A percentile compares a stretch with the other conserved stretches of the same genome.
phyloP scores from a whole-genome alignment of 768 basidiomycete species.

The Auricularia sp. region DNA sequence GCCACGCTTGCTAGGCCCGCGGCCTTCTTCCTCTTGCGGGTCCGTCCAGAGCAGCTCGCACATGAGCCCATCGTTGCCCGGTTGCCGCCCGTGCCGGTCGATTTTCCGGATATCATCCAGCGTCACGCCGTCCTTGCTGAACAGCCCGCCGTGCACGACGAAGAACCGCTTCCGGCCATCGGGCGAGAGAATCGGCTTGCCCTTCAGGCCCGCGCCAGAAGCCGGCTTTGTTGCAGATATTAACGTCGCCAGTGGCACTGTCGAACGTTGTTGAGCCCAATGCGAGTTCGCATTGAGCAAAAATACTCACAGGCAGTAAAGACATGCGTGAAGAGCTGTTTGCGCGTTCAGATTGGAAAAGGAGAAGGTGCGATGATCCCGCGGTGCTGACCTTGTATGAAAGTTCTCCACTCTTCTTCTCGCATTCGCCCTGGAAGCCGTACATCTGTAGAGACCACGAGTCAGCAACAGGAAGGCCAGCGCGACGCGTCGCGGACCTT shows the following conservation, averaged over 20 bases:
- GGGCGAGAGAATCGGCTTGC: constrained; percentile 64
- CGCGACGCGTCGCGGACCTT: constrained; percentile 22
- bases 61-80: constrained; percentile 92
- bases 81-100: constrained; percentile 78
- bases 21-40: constrained; percentile 78
- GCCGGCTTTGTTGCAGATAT: constrained; percentile 61
- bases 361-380: too few species aligned
- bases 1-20: constrained; percentile 95
- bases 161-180: constrained; percentile 83
- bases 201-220: constrained; percentile 24
- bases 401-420: constrained; percentile 93
- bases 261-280: neutral
- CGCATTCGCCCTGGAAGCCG: constrained; percentile 92
- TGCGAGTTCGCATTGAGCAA: constrained; percentile 2
- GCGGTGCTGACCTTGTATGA: constrained; percentile 63
- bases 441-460: constrained; percentile 42
- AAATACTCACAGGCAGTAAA: constrained; percentile 71
- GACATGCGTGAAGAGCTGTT: constrained; percentile 81
- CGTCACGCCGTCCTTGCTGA: constrained; percentile 91
- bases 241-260: constrained; percentile 87
- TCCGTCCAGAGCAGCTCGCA: constrained; percentile 95
- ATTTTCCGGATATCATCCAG: constrained; percentile 88
- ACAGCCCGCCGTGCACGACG: constrained; percentile 92
- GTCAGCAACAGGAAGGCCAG: neutral
- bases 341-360: neutral